Evolutionary conservation across 2,329 filamentous ascomycete genomes (phyloP).

Genomic region (Shiraia sp.): DNA sequence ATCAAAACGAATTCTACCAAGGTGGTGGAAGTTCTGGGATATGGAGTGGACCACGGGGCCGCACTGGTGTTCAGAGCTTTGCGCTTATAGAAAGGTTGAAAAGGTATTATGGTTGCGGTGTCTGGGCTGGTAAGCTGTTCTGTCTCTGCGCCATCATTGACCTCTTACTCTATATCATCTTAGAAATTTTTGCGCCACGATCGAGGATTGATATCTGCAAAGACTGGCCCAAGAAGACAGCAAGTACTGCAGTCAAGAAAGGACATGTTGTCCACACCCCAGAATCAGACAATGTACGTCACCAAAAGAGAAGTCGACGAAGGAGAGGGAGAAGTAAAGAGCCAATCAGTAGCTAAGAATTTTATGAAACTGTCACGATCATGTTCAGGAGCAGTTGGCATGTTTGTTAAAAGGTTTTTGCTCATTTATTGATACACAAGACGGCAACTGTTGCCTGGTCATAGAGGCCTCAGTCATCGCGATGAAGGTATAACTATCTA

Average conservation of each 20-base stretch:
- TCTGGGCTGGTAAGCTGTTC: constrained; percentile 98
- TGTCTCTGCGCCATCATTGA: constrained; percentile 93
- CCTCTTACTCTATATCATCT: constrained; percentile 84
- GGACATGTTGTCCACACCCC: neutral
- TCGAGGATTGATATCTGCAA: constrained; percentile 85
- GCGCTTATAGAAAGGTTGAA: constrained; percentile 93
- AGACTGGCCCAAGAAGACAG: constrained; percentile 82
- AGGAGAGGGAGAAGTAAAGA: constrained; percentile 30
- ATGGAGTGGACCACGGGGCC: constrained; percentile 72
- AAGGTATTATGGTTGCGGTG: constrained; percentile 95
- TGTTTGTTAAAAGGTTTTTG: constrained; percentile 4
- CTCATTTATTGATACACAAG: constrained; percentile 21
- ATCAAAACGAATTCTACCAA: constrained; percentile 84
- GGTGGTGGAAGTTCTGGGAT: constrained; percentile 69
- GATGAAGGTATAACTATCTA: constrained; percentile 26
- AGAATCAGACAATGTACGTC: neutral
- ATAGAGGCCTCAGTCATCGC: constrained; percentile 20
- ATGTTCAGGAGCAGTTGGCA: no score
- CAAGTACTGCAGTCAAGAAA: constrained; percentile 2
- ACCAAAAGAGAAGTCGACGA: constrained; percentile 35
- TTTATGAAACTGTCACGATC: no score
- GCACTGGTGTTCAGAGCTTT: constrained; percentile 77
- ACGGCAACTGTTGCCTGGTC: constrained; percentile 19
- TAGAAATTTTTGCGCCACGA: constrained; percentile 85
- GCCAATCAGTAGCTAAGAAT: constrained; percentile 16